These are phyloP conservation scores for Termitomyces sp. DNA, from an alignment of 768 basidiomycete species.

Conservation along the genomic window DNA sequence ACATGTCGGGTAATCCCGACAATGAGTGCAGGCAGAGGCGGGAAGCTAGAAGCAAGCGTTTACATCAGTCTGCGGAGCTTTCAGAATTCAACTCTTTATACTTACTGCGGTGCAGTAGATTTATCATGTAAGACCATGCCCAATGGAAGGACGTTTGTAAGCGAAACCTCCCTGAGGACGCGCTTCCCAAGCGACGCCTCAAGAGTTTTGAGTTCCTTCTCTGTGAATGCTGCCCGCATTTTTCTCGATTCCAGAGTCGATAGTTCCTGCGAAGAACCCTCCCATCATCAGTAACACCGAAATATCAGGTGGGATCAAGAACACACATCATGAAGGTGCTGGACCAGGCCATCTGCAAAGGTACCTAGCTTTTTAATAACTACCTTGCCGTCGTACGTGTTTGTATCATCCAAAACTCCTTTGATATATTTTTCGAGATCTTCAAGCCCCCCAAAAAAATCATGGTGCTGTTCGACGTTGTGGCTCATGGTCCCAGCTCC, in stretches of 20 bases:
- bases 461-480: conserved; percentile 25
- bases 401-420: conserved; percentile 53
- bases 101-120: conserved; percentile 19
- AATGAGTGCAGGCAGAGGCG: conserved; percentile 22
- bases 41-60: conserved; percentile 17
- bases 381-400: conserved; percentile 42
- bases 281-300: not conserved
- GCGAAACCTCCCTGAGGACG: conserved; percentile 17
- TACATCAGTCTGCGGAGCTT: not conserved
- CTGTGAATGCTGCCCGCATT: conserved; percentile 21
- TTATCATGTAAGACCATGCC: conserved; percentile 19
- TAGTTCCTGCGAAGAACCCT: conserved; percentile 21
- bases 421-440: conserved; percentile 25
- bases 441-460: conserved; percentile 22
- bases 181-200: conserved; percentile 17
- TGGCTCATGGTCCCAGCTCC: conserved; percentile 18
- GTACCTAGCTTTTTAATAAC: conserved; percentile 17
- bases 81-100: not conserved
- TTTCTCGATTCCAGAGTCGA: conserved; percentile 20
- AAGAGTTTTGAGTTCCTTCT: conserved; percentile 18
- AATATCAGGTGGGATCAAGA: not conserved
- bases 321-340: conserved; percentile 18
- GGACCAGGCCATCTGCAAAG: conserved; percentile 23
- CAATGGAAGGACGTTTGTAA: conserved; percentile 21
- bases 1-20: conserved; percentile 21